Percentiles rank a stretch among this genome's conserved stretches.
phyloP scores from a whole-genome alignment of 148 eudicot species.

The Fagopyrum tataricum region DNA sequence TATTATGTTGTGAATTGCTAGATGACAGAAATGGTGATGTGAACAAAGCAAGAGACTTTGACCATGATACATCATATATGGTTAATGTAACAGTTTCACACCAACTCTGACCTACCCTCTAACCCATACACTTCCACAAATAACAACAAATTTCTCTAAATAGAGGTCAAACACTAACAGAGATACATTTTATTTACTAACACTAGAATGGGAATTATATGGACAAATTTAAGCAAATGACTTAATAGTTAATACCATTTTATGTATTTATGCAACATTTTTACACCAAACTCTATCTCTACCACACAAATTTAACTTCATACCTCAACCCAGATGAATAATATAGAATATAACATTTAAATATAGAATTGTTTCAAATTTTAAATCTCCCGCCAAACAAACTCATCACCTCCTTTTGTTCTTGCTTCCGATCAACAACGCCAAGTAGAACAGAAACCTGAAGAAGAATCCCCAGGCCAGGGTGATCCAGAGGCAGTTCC shows the following conservation, averaged over 20 bases:
- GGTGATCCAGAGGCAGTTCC: slow-evolving; percentile 18
- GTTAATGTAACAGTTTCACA: no score
- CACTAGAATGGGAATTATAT: neutral
- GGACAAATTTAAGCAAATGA: neutral
- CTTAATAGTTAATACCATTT: no score
- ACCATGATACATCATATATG: no score
- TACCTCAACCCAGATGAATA: neutral
- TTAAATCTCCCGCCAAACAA: neutral
- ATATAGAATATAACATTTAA: neutral
- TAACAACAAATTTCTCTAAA: neutral
- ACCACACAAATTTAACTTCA: no score
- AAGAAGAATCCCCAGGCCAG: slow-evolving; percentile 25
- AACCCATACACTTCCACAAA: neutral
- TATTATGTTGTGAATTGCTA: no score
- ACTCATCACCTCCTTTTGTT: slow-evolving; percentile 16
- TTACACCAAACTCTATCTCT: slow-evolving; percentile 8
- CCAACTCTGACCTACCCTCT: no score
- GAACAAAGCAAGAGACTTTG: no score
- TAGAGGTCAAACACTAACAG: neutral
- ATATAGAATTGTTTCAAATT: neutral
- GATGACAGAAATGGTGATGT: no score
- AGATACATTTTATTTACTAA: neutral
- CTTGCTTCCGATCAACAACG: slow-evolving; percentile 22
- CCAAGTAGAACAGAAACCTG: slow-evolving; percentile 20
- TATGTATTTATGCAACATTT: slow-evolving; percentile 10